These are phyloP conservation scores for Lactarius vividus DNA, from an alignment of 768 basidiomycete species.

Conservation along the genomic window DNA sequence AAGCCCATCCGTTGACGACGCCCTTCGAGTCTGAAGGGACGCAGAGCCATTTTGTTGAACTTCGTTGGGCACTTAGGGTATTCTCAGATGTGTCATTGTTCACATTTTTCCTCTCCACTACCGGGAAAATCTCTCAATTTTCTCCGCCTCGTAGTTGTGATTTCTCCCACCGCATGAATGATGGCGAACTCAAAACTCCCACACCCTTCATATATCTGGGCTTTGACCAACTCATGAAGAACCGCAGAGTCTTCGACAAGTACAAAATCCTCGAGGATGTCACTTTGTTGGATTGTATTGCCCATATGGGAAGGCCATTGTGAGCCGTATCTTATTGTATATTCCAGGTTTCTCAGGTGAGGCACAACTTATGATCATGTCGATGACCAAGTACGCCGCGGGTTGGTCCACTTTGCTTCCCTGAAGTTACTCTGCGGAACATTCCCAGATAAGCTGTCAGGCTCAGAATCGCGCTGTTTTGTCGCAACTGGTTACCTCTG, in stretches of 20 bases:
- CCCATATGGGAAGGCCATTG: background rate
- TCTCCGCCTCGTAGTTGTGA: background rate
- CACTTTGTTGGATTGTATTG: too few relatives aligned
- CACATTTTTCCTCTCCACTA: background rate
- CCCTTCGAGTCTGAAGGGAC: background rate
- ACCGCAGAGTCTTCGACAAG: background rate
- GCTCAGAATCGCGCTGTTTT: background rate
- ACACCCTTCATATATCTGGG: background rate
- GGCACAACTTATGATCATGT: background rate
- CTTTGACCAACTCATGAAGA: constrained; percentile 1
- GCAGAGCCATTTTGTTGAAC: background rate
- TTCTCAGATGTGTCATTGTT: background rate
- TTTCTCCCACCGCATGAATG: background rate
- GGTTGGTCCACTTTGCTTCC: too few relatives aligned
- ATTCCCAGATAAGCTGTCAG: too few relatives aligned
- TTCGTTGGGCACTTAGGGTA: background rate
- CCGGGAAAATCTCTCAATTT: too few relatives aligned
- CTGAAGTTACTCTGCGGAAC: too few relatives aligned
- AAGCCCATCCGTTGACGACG: background rate
- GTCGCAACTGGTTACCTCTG: background rate
- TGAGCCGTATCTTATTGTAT: too few relatives aligned
- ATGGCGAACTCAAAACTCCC: background rate
- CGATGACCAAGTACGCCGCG: background rate
- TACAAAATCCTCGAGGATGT: background rate
- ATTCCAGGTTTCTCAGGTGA: background rate